Evolutionary conservation across 2,329 filamentous ascomycete species (phyloP), one percentile per base, ranked within the genome.

Genomic region (Coniosporium tulheliwenetii): DNA sequence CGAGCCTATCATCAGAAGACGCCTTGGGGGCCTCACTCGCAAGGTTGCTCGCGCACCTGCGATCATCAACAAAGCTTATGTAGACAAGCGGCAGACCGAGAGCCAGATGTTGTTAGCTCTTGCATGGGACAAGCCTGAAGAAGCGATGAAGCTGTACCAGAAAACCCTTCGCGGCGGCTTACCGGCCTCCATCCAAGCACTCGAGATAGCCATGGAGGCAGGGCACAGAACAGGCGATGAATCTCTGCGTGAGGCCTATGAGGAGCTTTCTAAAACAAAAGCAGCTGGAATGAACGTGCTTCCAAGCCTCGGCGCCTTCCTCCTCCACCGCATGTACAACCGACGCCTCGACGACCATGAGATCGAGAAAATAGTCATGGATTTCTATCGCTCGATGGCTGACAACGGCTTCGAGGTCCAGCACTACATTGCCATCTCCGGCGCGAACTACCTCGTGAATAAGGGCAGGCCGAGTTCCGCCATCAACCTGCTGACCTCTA

Each of bases 351-450:
- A 45, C 14, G 43, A 39, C 10, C 43, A 40, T n/a, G 44, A 46
- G 13, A 10, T 13, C 12, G 12, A n/a, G 16, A 37, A 26, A 37
- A 48, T 38, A 9, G 48, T 53, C 9, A 41, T 51, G 10, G 49
- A 49, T 2, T 55, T 55, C 43, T 59, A 59, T 41, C 46, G 48
- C n/a, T 39, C 44, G 12, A 55, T 54, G 42, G 47, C 49, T n/a
- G 41, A 46, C 29, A 47, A 53, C 29, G 52, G 51, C 5, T 45
- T 47, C 14, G 45, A 45, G 7, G 42, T 51, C n/a, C 46, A 43
- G 26, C 50, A 56, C 37, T 45, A 52, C 39, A 39, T 55, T n/a
- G 52, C 45, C 26, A 47, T 51, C 14, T 44, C 48, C 4, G 55
- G 55, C 12, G 57, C 58, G 7, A 41, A 52, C 32, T 38, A 45